Evolutionary conservation across 345 rosid species (phyloP).

Genomic region (Salix exigua): DNA sequence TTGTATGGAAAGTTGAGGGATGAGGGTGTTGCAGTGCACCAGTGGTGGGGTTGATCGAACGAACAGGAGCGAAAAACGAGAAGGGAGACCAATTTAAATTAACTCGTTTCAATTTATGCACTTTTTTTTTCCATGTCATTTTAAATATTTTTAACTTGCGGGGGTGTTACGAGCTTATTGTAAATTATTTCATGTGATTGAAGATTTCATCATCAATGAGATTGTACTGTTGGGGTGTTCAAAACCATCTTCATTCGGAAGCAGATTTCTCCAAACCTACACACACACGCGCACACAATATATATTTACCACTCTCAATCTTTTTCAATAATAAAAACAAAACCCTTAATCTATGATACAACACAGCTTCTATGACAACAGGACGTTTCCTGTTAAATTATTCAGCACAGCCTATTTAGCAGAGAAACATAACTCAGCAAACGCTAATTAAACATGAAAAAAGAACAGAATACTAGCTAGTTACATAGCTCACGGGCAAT

Average conservation of each 20-base stretch:
- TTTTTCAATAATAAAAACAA: background rate
- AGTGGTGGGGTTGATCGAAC: slow-evolving; percentile 64
- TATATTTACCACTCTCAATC: no score
- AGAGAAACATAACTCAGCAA: background rate
- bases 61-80: background rate
- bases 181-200: no score
- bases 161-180: background rate
- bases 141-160: background rate
- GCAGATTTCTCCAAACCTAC: no score
- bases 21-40: slow-evolving; percentile 77
- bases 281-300: no score
- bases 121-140: background rate
- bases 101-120: background rate
- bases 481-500: slow-evolving; percentile 80
- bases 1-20: slow-evolving; percentile 71
- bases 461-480: slow-evolving; percentile 22
- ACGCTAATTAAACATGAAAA: no score
- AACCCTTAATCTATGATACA: background rate
- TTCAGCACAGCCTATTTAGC: background rate
- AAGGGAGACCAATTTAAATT: background rate
- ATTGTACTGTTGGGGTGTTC: background rate
- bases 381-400: slow-evolving; percentile 2
- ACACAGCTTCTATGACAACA: background rate
- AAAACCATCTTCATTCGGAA: background rate
- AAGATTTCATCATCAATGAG: no score